Base-by-base conservation (phyloP, 495 filamentous ascomycete species). In the Aeminium ludgeri region DNA sequence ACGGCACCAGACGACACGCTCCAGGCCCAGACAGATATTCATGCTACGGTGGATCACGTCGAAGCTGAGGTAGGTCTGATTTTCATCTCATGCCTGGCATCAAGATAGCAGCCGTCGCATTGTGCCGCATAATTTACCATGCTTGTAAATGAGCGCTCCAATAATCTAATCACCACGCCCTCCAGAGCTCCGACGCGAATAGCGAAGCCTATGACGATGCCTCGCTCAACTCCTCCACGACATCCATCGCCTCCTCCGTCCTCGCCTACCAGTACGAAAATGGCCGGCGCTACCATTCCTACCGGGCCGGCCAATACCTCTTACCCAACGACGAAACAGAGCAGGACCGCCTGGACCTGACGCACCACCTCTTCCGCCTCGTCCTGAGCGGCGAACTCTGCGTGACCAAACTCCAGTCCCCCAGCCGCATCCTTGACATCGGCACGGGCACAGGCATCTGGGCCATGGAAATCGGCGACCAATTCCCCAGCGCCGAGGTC, bases 391-490 rank as follows among this genome's bases (percentile, higher is more conserved):
- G 58, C 12, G 62, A 61, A 25, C 55, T 74, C 15, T 73, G 71
- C 54, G 65, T 77, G 46, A 68, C 78, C 0, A 78, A 78, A 1
- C 63, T 74, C 0, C 38, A 51, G n/a, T 55, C 70, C 8, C 73
- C 75, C 0, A 33, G 41, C 8, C 51, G 62, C 28, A 70, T 83
- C 27, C 39, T 51, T n/a, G 49, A 51, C 12, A 64, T 86, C 1
- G 80, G 75, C 25, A 74, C 69, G 12, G 79, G 73, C 6, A 81
- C 77, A 7, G 80, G 80, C 2, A 82, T 76, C 41, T 81, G 78
- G 77, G 69, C 76, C 6, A 76, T 81, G 31, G 75, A 53, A 17
- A 40, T 56, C 1, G 41, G 36, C 4, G 43, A 46, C 38, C n/a
- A 41, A 20, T 41, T 41, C 32, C 47, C 43, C 1, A 10, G 7